Evolutionary conservation across 2,329 filamentous ascomycete genomes (phyloP), one percentile per base, ranked within the genome.

Genomic region (Thielaviopsis musarum): DNA sequence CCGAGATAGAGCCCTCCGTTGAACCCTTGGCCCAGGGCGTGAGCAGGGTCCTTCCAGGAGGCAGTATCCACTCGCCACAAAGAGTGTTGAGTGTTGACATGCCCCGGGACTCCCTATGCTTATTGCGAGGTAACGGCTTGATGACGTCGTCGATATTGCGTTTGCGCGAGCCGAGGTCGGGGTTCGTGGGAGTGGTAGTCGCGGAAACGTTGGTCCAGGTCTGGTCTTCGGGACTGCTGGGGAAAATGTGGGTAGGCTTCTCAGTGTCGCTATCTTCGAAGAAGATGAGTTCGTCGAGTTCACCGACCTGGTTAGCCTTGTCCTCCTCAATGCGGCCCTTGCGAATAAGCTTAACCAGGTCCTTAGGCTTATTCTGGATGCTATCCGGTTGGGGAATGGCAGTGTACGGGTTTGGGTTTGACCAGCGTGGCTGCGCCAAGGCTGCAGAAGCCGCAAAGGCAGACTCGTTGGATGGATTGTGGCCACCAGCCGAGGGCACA

Each of bases 331-430:
- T 75, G 54, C 91, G 87, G 1, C 91, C 88, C 68, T 95, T 96
- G 65, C 91, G 84, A 65, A 97, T 96, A 62, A 95, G 72, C 66
- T 94, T 88, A 41, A 97, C 88, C 48, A 96, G 85, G 64, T 96
- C 90, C 65, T 83, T 84, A 70, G 85, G 89, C 71, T 93, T 94
- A 21, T 80, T 78, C 48, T 58, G 56, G 3, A 54, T 52, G 19
- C 30, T 52, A 64, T 91, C 86, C 0, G 84, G 81, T 6, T 89
- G 90, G 9, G 91, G 91, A 10, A 95, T 75, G 1, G 82, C 87
- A 5, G 88, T 95, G 70, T 97, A 96, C 0, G 91, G 90, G 69
- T 97, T 91, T 3, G 91, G 91, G 65, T 97, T 97, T 4, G 90
- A 95, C 91, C 91, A 97, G 69, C 87, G 90, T 2, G 90, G 89